A percentile compares a stretch with the other conserved stretches of the same genome.
phyloP scores from a whole-genome alignment of 108 stramenopile genomes.

The Pseudonitzschia multiseries region DNA sequence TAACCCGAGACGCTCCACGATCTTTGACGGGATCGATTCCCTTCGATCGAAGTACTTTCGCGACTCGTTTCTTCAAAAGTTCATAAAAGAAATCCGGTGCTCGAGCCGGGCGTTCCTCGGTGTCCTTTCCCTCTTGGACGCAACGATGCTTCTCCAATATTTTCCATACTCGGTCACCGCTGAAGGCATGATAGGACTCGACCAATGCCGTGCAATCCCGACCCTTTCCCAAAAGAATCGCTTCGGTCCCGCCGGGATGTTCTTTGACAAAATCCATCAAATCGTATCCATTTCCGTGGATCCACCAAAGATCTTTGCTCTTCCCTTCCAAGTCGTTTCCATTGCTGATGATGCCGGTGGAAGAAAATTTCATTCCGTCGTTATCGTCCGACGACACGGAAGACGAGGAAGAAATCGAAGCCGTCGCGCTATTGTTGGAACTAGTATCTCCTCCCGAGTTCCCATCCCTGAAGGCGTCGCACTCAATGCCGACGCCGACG shows the following conservation, averaged over 20 bases:
- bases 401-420: slow-evolving; percentile 8
- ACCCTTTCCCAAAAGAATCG: slow-evolving; percentile 59
- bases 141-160: slow-evolving; percentile 38
- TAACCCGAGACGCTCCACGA: slow-evolving; percentile 31
- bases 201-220: slow-evolving; percentile 69
- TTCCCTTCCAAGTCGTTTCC: neutral
- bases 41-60: slow-evolving; percentile 21
- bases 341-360: neutral
- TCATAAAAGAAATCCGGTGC: slow-evolving; percentile 50
- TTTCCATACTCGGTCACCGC: slow-evolving; percentile 18
- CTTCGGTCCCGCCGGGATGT: slow-evolving; percentile 66
- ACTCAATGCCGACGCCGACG: neutral
- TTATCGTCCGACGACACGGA: neutral
- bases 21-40: slow-evolving; percentile 48
- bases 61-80: slow-evolving; percentile 36
- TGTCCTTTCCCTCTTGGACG: slow-evolving; percentile 9
- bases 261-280: slow-evolving; percentile 44
- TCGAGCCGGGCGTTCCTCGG: neutral
- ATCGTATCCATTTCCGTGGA: slow-evolving; percentile 59
- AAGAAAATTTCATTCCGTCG: neutral
- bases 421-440: slow-evolving; percentile 1
- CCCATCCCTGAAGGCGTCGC: neutral
- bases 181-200: slow-evolving; percentile 57
- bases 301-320: slow-evolving; percentile 41
- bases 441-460: neutral